These are phyloP conservation scores for Termitomyces eurrhizus DNA, from an alignment of 768 basidiomycete species.

Conservation along the genomic window DNA sequence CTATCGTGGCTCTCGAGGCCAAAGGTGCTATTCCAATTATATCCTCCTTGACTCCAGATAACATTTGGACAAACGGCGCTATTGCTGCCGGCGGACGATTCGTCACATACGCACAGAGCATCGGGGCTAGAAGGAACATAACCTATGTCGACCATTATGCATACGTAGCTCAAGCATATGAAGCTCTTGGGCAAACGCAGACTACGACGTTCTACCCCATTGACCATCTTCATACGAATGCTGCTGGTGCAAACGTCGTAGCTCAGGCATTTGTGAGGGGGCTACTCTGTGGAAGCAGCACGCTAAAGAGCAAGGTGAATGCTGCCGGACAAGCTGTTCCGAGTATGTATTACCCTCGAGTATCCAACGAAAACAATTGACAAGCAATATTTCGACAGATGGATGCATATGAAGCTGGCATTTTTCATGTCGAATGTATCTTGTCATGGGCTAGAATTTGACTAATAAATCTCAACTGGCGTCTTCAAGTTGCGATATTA, in stretches of 20 bases:
- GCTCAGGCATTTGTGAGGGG: slow-evolving; percentile 45
- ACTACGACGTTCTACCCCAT: slow-evolving; percentile 38
- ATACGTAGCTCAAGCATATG: slow-evolving; percentile 40
- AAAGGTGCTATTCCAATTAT: slow-evolving; percentile 47
- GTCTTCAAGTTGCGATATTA: neutral
- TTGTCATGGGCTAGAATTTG: neutral
- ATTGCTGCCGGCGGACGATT: slow-evolving; percentile 37
- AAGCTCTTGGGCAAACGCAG: slow-evolving; percentile 33
- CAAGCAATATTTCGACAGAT: neutral
- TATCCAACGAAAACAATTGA: neutral
- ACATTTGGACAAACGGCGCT: slow-evolving; percentile 35
- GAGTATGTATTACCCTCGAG: neutral
- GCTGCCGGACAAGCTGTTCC: neutral
- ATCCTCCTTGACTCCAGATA: slow-evolving; percentile 44
- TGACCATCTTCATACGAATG: slow-evolving; percentile 44
- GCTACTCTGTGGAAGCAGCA: slow-evolving; percentile 33
- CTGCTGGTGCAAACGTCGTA: slow-evolving; percentile 42
- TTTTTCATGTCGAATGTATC: neutral
- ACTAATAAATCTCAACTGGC: no score
- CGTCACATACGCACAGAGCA: slow-evolving; percentile 38
- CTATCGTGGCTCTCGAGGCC: slow-evolving; percentile 34
- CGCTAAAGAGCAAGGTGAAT: slow-evolving; percentile 22
- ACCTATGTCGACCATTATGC: slow-evolving; percentile 44
- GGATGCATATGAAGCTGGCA: neutral
- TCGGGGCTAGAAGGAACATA: slow-evolving; percentile 31